A percentile compares a stretch with the other conserved stretches of the same genome.
Conservation (phyloP, 2,329 filamentous ascomycete species). For the Botrytis pseudocinerea region DNA sequence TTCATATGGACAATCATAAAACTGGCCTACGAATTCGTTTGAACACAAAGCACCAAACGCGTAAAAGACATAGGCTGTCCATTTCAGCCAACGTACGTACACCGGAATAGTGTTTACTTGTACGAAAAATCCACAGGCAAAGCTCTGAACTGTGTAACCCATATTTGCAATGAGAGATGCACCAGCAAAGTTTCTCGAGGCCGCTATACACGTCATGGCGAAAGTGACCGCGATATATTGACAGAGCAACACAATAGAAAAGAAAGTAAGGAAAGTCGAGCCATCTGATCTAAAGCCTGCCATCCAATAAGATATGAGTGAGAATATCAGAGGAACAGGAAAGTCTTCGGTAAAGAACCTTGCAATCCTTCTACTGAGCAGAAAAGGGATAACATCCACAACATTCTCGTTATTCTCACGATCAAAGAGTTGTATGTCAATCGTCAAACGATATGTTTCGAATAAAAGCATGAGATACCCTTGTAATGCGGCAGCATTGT, state of each 20-base stretch:
- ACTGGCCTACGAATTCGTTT: slow-evolving; percentile 71
- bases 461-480: slow-evolving; percentile 76
- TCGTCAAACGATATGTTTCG: slow-evolving; percentile 72
- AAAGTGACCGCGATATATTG: slow-evolving; percentile 75
- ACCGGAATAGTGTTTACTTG: slow-evolving; percentile 71
- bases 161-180: slow-evolving; percentile 73
- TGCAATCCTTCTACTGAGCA: slow-evolving; percentile 69
- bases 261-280: slow-evolving; percentile 70
- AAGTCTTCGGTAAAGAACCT: slow-evolving; percentile 70
- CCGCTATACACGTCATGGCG: slow-evolving; percentile 65
- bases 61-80: slow-evolving; percentile 66
- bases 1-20: slow-evolving; percentile 70
- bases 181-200: slow-evolving; percentile 66
- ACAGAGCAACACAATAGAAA: slow-evolving; percentile 64
- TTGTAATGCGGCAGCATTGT: slow-evolving; percentile 70
- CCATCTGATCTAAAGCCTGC: slow-evolving; percentile 66
- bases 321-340: slow-evolving; percentile 70
- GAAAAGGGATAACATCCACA: slow-evolving; percentile 66
- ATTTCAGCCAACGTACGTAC: slow-evolving; percentile 78
- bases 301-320: slow-evolving; percentile 76
- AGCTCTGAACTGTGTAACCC: slow-evolving; percentile 69
- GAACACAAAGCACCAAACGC: slow-evolving; percentile 68
- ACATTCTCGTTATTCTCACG: slow-evolving; percentile 73
- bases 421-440: slow-evolving; percentile 75
- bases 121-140: slow-evolving; percentile 76